Evolutionary conservation across 1,139 yeast species (phyloP).

Genomic region (Suhomyces coccinellae): DNA sequence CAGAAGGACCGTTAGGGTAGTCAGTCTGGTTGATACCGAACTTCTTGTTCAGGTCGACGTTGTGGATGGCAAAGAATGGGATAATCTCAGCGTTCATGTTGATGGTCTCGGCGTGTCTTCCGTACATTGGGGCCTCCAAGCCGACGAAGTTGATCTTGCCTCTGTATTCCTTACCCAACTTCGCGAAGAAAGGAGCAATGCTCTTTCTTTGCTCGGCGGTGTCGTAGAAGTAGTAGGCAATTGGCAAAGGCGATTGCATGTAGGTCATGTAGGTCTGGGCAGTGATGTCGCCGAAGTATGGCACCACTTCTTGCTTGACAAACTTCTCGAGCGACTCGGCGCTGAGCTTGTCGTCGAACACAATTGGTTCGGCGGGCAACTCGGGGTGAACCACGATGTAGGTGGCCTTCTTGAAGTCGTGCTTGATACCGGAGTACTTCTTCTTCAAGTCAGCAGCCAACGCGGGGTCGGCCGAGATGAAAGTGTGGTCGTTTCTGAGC

Average conservation of each 20-base stretch:
- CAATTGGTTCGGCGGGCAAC: conserved; percentile 33
- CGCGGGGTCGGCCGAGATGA: conserved; percentile 56
- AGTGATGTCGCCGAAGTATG: conserved; percentile 87
- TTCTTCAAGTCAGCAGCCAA: conserved; percentile 45
- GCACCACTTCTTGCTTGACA: conserved; percentile 70
- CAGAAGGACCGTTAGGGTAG: conserved; percentile 44
- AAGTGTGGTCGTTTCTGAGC: conserved; percentile 48
- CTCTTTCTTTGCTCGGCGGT: conserved; percentile 64
- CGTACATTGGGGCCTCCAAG: conserved; percentile 77
- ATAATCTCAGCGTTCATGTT: conserved; percentile 78
- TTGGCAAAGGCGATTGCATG: conserved; percentile 70
- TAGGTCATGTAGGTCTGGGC: conserved; percentile 79
- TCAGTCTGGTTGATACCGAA: conserved; percentile 60
- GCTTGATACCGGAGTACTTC: conserved; percentile 14
- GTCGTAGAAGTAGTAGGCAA: conserved; percentile 85
- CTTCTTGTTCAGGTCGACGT: conserved; percentile 64
- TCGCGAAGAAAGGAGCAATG: conserved; percentile 51
- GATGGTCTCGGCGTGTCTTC: conserved; percentile 86
- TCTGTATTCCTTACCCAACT: conserved; percentile 71
- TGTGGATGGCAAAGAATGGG: conserved; percentile 92
- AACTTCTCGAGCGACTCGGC: conserved; percentile 50
- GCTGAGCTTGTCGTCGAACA: conserved; percentile 23
- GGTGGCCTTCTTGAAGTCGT: conserved; percentile 39
- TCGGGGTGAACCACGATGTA: conserved; percentile 49
- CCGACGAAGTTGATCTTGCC: conserved; percentile 87